Percentiles rank a stretch among this genome's conserved stretches.
phyloP scores from a whole-genome alignment of 179 eudicot genomes.

The Dionaea muscipula region DNA sequence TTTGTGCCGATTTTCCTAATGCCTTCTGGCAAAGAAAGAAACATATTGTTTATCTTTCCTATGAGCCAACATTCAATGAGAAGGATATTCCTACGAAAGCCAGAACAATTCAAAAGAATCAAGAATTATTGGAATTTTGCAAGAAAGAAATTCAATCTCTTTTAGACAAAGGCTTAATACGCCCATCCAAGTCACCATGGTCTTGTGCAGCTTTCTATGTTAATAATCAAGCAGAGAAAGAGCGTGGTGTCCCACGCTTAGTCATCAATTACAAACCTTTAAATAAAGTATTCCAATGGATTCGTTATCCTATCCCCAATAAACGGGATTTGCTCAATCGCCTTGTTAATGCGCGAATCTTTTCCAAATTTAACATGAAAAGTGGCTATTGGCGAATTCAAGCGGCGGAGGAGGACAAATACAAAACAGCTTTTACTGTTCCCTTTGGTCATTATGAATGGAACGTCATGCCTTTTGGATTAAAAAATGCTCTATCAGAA shows the following conservation, averaged over 20 bases:
- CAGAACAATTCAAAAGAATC: background rate
- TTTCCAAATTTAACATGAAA: slow-evolving; percentile 5
- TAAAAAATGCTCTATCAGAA: too few relatives aligned
- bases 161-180: background rate
- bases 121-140: background rate
- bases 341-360: background rate
- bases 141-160: too few relatives aligned
- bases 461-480: slow-evolving; percentile 1
- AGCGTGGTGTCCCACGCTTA: too few relatives aligned
- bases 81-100: background rate
- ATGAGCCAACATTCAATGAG: too few relatives aligned
- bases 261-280: too few relatives aligned
- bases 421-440: background rate
- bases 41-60: too few relatives aligned
- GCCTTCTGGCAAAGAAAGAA: too few relatives aligned
- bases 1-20: too few relatives aligned
- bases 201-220: too few relatives aligned
- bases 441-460: slow-evolving; percentile 3
- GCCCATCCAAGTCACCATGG: background rate
- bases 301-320: background rate
- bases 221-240: too few relatives aligned
- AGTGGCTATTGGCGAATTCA: slow-evolving; percentile 3
- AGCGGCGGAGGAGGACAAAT: background rate
- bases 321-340: background rate
- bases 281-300: background rate